phyloP scores from a whole-genome alignment of 352 stramenopile species.

The Phytophthora multivora region DNA sequence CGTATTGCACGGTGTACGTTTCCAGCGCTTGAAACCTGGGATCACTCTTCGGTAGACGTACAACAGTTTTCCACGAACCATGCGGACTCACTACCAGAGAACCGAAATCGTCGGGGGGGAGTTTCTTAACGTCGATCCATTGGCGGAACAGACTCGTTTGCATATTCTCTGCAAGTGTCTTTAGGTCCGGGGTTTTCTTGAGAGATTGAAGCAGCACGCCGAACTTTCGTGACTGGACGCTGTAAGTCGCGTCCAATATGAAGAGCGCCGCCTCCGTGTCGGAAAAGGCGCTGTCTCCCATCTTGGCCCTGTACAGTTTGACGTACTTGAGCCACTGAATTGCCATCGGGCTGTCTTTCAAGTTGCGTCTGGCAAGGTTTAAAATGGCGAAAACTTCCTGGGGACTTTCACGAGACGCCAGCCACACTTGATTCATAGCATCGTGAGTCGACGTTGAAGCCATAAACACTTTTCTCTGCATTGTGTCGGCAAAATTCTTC shows the following conservation, averaged over 20 bases:
- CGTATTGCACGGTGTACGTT: neutral
- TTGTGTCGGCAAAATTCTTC: slow-evolving; percentile 1
- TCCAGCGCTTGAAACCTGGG: neutral
- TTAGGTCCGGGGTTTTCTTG: neutral
- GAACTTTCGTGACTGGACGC: neutral
- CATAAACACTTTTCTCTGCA: neutral
- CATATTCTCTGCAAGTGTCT: neutral
- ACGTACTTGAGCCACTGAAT: neutral
- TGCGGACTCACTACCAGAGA: neutral
- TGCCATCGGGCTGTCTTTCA: neutral
- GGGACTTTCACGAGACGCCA: neutral
- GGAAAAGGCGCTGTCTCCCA: too few species aligned
- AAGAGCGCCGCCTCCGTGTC: neutral
- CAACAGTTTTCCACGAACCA: neutral
- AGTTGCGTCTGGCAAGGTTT: neutral
- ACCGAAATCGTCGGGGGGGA: neutral
- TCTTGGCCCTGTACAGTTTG: neutral
- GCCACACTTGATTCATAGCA: neutral
- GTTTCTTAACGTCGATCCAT: neutral
- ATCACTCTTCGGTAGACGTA: neutral
- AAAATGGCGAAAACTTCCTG: neutral
- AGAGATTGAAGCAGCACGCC: neutral
- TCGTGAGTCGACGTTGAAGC: neutral
- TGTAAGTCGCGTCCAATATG: neutral
- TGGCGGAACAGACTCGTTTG: neutral